phyloP scores from a whole-genome alignment of 768 basidiomycete species.

The Panellus pusillus region DNA sequence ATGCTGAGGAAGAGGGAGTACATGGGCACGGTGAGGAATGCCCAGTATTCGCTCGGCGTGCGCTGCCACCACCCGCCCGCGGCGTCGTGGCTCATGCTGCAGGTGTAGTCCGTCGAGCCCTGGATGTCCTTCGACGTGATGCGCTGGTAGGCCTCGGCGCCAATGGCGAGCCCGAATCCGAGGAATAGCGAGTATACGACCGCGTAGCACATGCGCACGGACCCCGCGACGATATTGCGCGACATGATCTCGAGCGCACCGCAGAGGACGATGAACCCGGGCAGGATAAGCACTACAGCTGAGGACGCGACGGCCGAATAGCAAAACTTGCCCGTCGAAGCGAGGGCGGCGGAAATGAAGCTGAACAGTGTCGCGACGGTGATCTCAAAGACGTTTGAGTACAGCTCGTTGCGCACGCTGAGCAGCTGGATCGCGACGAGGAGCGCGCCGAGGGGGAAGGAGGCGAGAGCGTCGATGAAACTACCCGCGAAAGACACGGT shows the following conservation, averaged over 20 bases:
- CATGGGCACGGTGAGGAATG: slow-evolving; percentile 71
- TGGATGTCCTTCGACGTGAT: slow-evolving; percentile 48
- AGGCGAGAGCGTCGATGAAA: slow-evolving; percentile 73
- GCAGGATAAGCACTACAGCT: slow-evolving; percentile 78
- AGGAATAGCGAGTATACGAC: slow-evolving; percentile 77
- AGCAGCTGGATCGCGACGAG: slow-evolving; percentile 73
- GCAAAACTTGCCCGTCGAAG: slow-evolving; percentile 68
- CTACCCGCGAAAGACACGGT: slow-evolving; percentile 71
- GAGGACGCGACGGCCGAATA: slow-evolving; percentile 79
- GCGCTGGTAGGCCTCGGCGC: slow-evolving; percentile 64
- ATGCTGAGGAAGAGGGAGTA: slow-evolving; percentile 67
- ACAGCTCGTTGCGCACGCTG: slow-evolving; percentile 73
- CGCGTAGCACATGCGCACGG: slow-evolving; percentile 79
- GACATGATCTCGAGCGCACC: slow-evolving; percentile 80
- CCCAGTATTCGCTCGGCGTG: slow-evolving; percentile 73
- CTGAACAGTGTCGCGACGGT: slow-evolving; percentile 78
- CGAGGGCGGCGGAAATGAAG: slow-evolving; percentile 75
- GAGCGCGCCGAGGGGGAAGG: slow-evolving; percentile 74
- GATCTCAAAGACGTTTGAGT: slow-evolving; percentile 81
- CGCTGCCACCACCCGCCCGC: slow-evolving; percentile 71
- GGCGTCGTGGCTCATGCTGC: slow-evolving; percentile 53
- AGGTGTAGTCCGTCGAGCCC: slow-evolving; percentile 61
- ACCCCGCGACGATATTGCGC: slow-evolving; percentile 80
- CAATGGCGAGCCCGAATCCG: slow-evolving; percentile 82
- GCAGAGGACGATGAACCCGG: slow-evolving; percentile 69